Percentiles rank a stretch among this genome's conserved stretches.
Conservation (phyloP, 441 rosid genomes). For the Hura crepitans region DNA sequence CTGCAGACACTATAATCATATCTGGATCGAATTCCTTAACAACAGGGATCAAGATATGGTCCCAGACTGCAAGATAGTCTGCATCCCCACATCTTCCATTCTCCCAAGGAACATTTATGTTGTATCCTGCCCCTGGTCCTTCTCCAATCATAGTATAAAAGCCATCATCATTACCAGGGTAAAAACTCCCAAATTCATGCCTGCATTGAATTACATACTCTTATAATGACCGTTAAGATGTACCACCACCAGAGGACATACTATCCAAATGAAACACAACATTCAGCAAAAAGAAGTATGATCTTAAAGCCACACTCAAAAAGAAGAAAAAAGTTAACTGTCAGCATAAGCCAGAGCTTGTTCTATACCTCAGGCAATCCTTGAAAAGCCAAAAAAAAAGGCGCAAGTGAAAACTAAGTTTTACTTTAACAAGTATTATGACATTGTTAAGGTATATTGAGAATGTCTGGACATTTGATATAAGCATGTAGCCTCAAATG, state of each 20-base stretch:
- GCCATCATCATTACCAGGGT: slow-evolving; percentile 79
- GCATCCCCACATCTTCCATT: slow-evolving; percentile 82
- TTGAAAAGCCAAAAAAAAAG: not conserved
- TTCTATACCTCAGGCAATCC: not conserved
- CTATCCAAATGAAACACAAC: slow-evolving; percentile 1
- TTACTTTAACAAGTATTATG: not conserved
- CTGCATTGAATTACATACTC: slow-evolving; percentile 38
- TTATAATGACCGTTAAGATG: slow-evolving; percentile 22
- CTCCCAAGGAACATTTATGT: slow-evolving; percentile 97
- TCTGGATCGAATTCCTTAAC: slow-evolving; percentile 77
- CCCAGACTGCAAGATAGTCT: slow-evolving; percentile 94
- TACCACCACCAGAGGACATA: not conserved
- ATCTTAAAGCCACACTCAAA: not conserved
- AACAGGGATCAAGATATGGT: slow-evolving; percentile 84
- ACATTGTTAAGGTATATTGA: not conserved
- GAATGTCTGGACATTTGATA: not conserved
- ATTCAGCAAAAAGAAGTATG: slow-evolving; percentile 11
- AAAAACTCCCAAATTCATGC: slow-evolving; percentile 83
- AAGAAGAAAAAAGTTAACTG: not conserved
- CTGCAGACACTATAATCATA: slow-evolving; percentile 77
- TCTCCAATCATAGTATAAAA: slow-evolving; percentile 78
- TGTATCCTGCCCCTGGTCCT: slow-evolving; percentile 89
- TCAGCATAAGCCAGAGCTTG: not conserved
- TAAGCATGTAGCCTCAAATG: no score
- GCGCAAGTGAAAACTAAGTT: not conserved